These are phyloP conservation scores for Pseudocercospora crystallina DNA, from an alignment of 2,329 filamentous ascomycete species.

Conservation along the genomic window DNA sequence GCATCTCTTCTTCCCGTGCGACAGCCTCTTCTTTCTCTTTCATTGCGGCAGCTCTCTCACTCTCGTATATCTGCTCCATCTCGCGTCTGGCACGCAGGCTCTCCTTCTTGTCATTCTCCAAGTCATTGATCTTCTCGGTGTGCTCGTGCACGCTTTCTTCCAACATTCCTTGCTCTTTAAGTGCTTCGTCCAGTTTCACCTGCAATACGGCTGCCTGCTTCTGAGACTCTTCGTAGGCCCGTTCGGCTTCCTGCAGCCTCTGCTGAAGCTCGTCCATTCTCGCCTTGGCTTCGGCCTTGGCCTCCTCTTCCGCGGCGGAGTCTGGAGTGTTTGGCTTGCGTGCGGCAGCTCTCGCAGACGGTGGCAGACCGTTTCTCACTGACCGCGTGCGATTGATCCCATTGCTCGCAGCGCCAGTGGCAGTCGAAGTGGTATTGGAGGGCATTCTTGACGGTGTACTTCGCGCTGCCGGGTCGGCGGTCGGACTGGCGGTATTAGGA, in stretches of 20 bases:
- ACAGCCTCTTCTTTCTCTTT: conserved; percentile 89
- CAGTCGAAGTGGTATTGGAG: conserved; percentile 9
- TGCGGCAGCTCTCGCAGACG: conserved; percentile 71
- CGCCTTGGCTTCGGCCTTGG: conserved; percentile 74
- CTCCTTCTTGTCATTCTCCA: conserved; percentile 84
- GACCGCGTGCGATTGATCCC: conserved; percentile 55
- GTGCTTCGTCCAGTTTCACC: conserved; percentile 78
- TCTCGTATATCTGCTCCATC: conserved; percentile 88
- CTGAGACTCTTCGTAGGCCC: conserved; percentile 64
- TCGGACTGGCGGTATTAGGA: conserved; percentile 16
- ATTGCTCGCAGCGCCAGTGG: conserved; percentile 18
- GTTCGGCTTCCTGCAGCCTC: conserved; percentile 79
- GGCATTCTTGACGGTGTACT: conserved; percentile 24
- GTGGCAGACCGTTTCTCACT: conserved; percentile 61
- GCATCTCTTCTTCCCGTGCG: conserved; percentile 85
- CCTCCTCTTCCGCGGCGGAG: conserved; percentile 56
- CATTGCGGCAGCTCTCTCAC: conserved; percentile 80
- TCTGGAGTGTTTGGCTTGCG: conserved; percentile 46
- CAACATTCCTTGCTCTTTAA: conserved; percentile 77
- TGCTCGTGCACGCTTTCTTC: conserved; percentile 87
- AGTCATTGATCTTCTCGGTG: conserved; percentile 76
- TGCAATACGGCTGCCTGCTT: conserved; percentile 85
- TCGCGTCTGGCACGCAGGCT: conserved; percentile 80
- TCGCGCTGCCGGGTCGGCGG: conserved; percentile 4
- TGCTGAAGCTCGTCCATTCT: conserved; percentile 82